Percentiles rank a stretch among this genome's conserved stretches.
Conservation (phyloP, 2,329 filamentous ascomycete genomes). For the Fusarium odoratissimum region DNA sequence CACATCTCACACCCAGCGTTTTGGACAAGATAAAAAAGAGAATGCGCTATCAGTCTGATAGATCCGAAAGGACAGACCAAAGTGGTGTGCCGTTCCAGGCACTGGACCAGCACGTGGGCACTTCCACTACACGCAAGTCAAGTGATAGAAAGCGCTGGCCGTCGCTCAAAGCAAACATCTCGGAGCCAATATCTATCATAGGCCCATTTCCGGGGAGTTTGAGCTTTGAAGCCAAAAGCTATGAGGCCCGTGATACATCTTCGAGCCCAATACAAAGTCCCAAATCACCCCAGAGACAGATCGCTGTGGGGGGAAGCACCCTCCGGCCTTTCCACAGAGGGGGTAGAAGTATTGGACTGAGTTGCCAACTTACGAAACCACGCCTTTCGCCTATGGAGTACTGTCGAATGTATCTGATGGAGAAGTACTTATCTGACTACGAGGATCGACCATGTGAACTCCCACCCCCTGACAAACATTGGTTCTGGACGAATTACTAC, state of each 20-base stretch:
- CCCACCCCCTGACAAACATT: slow-evolving; percentile 45
- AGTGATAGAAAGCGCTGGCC: slow-evolving; percentile 20
- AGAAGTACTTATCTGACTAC: slow-evolving; percentile 46
- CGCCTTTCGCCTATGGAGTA: slow-evolving; percentile 57
- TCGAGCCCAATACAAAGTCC: neutral
- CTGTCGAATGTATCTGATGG: slow-evolving; percentile 50
- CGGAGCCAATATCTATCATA: slow-evolving; percentile 34
- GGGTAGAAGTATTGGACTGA: neutral
- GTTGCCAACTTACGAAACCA: slow-evolving; percentile 39
- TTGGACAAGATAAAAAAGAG: slow-evolving; percentile 46
- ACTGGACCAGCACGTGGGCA: neutral
- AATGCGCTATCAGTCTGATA: slow-evolving; percentile 41
- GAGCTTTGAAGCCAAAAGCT: neutral
- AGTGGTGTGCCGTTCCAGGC: slow-evolving; percentile 6
- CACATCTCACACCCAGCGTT: slow-evolving; percentile 40
- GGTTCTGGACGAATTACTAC: slow-evolving; percentile 51
- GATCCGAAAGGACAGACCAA: neutral
- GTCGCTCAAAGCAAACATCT: slow-evolving; percentile 42
- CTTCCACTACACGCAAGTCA: slow-evolving; percentile 5
- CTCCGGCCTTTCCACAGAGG: neutral
- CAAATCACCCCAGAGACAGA: neutral
- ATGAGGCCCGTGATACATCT: neutral
- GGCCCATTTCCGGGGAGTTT: neutral
- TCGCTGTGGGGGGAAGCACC: neutral
- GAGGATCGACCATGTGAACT: slow-evolving; percentile 46